Evolutionary conservation across 345 rosid genomes (phyloP), one percentile per base, ranked within the genome.

Genomic region (Bruguiera sexangula): DNA sequence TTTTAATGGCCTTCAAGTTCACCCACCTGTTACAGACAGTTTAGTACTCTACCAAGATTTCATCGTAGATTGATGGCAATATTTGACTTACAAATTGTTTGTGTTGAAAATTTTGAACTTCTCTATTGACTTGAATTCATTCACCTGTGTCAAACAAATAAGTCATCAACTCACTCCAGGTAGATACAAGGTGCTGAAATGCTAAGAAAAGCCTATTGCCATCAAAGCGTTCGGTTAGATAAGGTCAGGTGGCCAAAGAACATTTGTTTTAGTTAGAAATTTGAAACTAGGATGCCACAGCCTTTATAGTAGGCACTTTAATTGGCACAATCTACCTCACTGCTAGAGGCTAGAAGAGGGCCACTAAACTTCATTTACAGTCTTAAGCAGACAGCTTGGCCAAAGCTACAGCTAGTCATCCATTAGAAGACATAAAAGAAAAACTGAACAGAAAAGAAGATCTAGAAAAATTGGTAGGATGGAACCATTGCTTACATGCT

Each of bases 401-500:
- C 36, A 19, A 69, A 60, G 18, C 37, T 5, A 37, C 56, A 1
- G 24, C 66, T 68, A 39, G 32, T 60, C 39, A 27, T 72, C 60
- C 34, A 69, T 31, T 21, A 54, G 4, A 62, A 15, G 32, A 55
- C 22, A 8, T 10, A n/a, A 36, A 31, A 64, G 15, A 46, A 22
- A 34, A 6, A 51, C 30, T 20, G 16, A 66, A 75, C 8, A 24
- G 64, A 63, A 29, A 43, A 32, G 16, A 20, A 37, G 16, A 43
- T 13, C 30, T 60, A 50, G 22, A 26, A 15, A 66, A 22, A 30
- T 62, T 19, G 65, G 67, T 11, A 77, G 60, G 53, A 59, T 22
- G 3, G 37, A 57, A 58, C 1, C n/a, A 54, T 6, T 8, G 70
- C 99, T 89, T 86, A 95, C 99, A 75, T 92, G 91, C 74, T 87